Evolutionary conservation across 495 filamentous ascomycete species (phyloP).

Genomic region (Tuber magnatum): DNA sequence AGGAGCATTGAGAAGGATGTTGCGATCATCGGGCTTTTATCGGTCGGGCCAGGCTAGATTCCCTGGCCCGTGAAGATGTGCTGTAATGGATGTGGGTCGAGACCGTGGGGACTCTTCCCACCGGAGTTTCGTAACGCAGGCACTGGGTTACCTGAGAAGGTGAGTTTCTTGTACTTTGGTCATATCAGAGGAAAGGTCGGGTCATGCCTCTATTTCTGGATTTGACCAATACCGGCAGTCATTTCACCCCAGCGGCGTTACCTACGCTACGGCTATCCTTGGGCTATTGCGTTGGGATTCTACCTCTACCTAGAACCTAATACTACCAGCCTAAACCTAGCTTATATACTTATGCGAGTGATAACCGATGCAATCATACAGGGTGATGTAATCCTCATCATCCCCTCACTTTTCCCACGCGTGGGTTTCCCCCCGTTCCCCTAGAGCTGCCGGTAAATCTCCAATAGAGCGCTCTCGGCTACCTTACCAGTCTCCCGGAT

Average conservation of each 20-base stretch:
- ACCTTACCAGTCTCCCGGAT: background rate
- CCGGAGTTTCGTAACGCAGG: background rate
- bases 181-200: background rate
- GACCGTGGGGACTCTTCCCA: background rate
- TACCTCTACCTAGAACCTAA: background rate
- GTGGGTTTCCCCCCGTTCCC: background rate
- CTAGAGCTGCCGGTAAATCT: background rate
- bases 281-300: background rate
- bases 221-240: too few relatives aligned
- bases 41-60: background rate
- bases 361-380: background rate
- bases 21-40: background rate
- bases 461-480: background rate
- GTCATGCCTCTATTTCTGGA: background rate
- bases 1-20: background rate
- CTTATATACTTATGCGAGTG: background rate
- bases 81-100: background rate
- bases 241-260: background rate
- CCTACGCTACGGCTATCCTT: background rate
- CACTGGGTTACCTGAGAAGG: background rate
- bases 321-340: background rate
- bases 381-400: background rate
- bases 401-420: background rate
- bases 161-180: background rate
- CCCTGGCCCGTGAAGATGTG: background rate